phyloP scores from a whole-genome alignment of 2,329 filamentous ascomycete species.

The Clonostachys chloroleuca region DNA sequence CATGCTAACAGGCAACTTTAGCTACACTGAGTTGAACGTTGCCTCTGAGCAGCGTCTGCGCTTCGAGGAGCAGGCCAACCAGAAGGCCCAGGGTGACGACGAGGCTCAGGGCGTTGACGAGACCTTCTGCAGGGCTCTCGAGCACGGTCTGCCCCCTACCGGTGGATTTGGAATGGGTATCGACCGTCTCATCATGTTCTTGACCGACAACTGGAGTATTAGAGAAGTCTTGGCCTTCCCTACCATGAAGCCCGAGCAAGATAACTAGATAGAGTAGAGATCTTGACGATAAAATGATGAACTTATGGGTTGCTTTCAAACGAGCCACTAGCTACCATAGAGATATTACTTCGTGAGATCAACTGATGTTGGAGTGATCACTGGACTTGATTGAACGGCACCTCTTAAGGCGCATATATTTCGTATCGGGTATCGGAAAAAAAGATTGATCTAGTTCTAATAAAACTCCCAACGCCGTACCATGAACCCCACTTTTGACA shows the following conservation, averaged over 20 bases:
- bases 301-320: not conserved
- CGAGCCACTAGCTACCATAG: too few relatives aligned
- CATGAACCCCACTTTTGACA: conserved; percentile 16
- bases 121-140: conserved; percentile 86
- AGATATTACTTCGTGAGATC: not conserved
- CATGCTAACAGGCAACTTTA: conserved; percentile 5
- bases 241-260: conserved; percentile 87
- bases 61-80: conserved; percentile 83
- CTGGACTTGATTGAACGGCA: not conserved
- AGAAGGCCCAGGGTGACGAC: conserved; percentile 95
- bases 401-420: not conserved
- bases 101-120: conserved; percentile 96
- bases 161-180: conserved; percentile 97
- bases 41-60: conserved; percentile 90
- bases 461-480: conserved; percentile 20
- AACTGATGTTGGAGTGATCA: not conserved
- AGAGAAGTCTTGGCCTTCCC: conserved; percentile 96
- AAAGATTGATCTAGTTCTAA: not conserved
- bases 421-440: conserved; percentile 1
- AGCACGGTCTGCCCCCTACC: conserved; percentile 88
- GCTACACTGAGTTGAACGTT: conserved; percentile 88
- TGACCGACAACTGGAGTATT: conserved; percentile 90
- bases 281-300: not conserved
- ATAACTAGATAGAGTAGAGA: conserved; percentile 1
- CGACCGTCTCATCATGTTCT: conserved; percentile 90